Evolutionary conservation across 371 early-diverging fungal species (phyloP).

Genomic region (Mucor indicus): DNA sequence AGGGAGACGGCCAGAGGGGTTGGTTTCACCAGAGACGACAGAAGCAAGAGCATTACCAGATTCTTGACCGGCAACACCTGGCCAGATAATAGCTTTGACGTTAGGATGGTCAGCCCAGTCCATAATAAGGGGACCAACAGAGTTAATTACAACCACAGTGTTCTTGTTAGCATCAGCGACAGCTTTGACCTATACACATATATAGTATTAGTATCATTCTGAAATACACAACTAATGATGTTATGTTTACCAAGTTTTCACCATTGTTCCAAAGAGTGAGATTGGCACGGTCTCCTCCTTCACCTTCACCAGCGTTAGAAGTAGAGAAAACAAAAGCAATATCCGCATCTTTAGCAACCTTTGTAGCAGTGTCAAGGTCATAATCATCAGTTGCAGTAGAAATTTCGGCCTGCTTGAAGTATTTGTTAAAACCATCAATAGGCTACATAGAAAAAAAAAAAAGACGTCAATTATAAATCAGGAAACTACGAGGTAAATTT

Average conservation of each 20-base stretch:
- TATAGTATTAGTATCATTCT: background rate
- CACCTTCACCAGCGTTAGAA: constrained; percentile 62
- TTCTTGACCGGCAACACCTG: constrained; percentile 56
- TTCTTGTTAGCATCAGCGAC: constrained; percentile 54
- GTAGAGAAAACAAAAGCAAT: constrained; percentile 57
- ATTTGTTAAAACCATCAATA: constrained; percentile 34
- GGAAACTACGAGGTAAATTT: no score
- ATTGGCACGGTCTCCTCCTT: constrained; percentile 62
- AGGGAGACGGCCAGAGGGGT: constrained; percentile 62
- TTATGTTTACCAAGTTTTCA: constrained; percentile 45
- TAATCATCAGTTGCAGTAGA: constrained; percentile 30
- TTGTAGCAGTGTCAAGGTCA: constrained; percentile 30
- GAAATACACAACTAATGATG: background rate
- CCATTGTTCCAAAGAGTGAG: constrained; percentile 59
- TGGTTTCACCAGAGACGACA: constrained; percentile 56
- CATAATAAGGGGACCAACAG: constrained; percentile 60
- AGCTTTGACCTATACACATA: constrained; percentile 35
- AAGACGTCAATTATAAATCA: no score
- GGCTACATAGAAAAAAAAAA: constrained; percentile 6
- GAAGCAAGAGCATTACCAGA: constrained; percentile 60
- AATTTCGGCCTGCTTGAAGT: constrained; percentile 36
- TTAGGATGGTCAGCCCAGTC: constrained; percentile 59
- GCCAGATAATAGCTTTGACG: constrained; percentile 52
- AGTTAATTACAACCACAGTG: constrained; percentile 58
- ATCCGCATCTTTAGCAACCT: constrained; percentile 42